Percentiles rank a stretch among this genome's conserved stretches.
Evolutionary conservation across 1,284 basidiomycete genomes (phyloP).

Genomic region (Ustilago loliicola): DNA sequence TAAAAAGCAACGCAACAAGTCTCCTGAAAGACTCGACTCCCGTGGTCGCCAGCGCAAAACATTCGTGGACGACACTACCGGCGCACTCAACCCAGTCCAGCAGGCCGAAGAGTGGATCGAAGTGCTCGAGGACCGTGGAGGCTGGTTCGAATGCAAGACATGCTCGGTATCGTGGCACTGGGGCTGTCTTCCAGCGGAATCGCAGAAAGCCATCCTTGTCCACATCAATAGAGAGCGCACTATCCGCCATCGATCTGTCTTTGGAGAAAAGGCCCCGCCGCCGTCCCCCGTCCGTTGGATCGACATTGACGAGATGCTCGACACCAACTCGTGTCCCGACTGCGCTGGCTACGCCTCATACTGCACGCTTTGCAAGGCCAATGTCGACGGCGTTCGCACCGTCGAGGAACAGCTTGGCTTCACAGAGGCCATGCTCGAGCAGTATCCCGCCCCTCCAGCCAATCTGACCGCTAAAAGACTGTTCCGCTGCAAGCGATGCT

Average conservation of each 20-base stretch:
- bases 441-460: conserved; percentile 30
- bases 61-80: conserved; percentile 36
- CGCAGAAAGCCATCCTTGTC: conserved; percentile 35
- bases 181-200: conserved; percentile 44
- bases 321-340: conserved; percentile 41
- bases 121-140: conserved; percentile 47
- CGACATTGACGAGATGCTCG: conserved; percentile 39
- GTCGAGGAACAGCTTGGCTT: conserved; percentile 27
- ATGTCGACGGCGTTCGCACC: conserved; percentile 27
- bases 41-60: conserved; percentile 30
- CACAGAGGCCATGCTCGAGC: conserved; percentile 24
- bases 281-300: conserved; percentile 29
- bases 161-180: conserved; percentile 56
- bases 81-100: conserved; percentile 29
- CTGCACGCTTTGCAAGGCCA: conserved; percentile 50
- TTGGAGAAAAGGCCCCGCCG: conserved; percentile 19
- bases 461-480: conserved; percentile 22
- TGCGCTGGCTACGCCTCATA: conserved; percentile 37
- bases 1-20: conserved; percentile 33
- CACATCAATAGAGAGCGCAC: conserved; percentile 36
- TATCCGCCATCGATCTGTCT: conserved; percentile 27
- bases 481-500: conserved; percentile 60
- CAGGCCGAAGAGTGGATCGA: conserved; percentile 42
- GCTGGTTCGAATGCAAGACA: conserved; percentile 55
- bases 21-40: conserved; percentile 28